Base-by-base conservation (phyloP, 2,329 filamentous ascomycete species). In the Metarhizium brunneum region DNA sequence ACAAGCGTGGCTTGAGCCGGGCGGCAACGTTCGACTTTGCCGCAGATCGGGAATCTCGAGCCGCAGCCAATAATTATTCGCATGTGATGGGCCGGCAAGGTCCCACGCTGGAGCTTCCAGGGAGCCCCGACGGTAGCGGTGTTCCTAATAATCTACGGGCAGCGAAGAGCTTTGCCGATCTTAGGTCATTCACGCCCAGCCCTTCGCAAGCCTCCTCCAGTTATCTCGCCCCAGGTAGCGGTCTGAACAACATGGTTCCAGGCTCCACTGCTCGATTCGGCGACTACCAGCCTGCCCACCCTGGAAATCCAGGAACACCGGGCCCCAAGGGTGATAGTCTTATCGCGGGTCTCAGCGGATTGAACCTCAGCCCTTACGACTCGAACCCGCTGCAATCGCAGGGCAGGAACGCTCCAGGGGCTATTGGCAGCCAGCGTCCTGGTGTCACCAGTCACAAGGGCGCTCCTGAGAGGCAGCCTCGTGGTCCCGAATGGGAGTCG, bases 21-120 rank as follows among this genome's bases (percentile, higher is more conserved):
- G 92, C 94, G 16, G 94, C 94, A n/a, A 97, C 94, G 2, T 96
- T 95, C 62, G 94, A 97, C 71, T 97, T 97, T 71, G 91, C 89
- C 61, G 87, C 91, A 59, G 84, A 88, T 53, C 82, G 88, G 54
- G 87, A 87, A 59, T 86, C 87, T 25, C 73, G 80, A 20, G 76
- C 75, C 36, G 85, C 85, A 20, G 79, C 78, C 51, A 84, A 82
- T 61, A 87, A 87, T 61, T 92, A 91, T 62, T 65, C 70, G 61
- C 85, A 85, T 64, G 82, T 87, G 2, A 81, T 96, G 57, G 86
- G 88, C 25, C 85, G 92, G 60, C 90, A 92, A 62, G 86, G 87
- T 32, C 89, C 88, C 35, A 91, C 92, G n/a, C 77, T 97, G 42
- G 88, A 92, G 67, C 84, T 94, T 56, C 85, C 92, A n/a, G 90